Percentiles rank a stretch among this genome's conserved stretches.
These are phyloP conservation scores for Saccharata proteae DNA, from an alignment of 2,329 filamentous ascomycete genomes.

Conservation along the genomic window DNA sequence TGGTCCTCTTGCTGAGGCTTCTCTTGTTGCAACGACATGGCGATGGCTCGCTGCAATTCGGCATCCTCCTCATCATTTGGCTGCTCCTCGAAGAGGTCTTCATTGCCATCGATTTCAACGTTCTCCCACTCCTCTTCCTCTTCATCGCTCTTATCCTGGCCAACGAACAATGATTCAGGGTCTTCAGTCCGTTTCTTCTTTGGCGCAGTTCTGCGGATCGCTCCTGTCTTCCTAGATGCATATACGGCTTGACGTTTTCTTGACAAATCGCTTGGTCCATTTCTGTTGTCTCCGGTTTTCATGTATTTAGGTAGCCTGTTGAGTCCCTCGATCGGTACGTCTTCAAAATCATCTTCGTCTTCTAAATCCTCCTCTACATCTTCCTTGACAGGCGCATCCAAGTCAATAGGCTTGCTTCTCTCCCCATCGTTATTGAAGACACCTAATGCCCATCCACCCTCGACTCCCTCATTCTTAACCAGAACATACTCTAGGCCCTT, in stretches of 20 bases:
- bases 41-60: conserved; percentile 71
- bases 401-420: conserved; percentile 80
- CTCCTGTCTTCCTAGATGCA: conserved; percentile 26
- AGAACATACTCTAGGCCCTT: conserved; percentile 88
- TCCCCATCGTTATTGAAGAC: conserved; percentile 81
- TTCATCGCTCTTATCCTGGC: conserved; percentile 29
- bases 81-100: conserved; percentile 44
- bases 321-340: conserved; percentile 80
- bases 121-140: conserved; percentile 29
- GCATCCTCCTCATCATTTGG: conserved; percentile 51
- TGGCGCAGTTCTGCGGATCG: conserved; percentile 9
- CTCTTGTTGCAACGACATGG: conserved; percentile 60
- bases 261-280: conserved; percentile 21
- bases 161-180: conserved; percentile 10
- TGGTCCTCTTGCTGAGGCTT: conserved; percentile 36
- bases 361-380: conserved; percentile 50
- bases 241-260: conserved; percentile 37
- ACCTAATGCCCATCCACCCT: conserved; percentile 90
- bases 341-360: conserved; percentile 75
- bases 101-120: conserved; percentile 21
- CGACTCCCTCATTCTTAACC: conserved; percentile 87
- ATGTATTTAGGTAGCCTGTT: conserved; percentile 70
- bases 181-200: conserved; percentile 10
- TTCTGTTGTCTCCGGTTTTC: conserved; percentile 25
- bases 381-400: conserved; percentile 51